Conservation (phyloP, 2,329 filamentous ascomycete genomes). For the Aspergillus quadrilineatus region DNA sequence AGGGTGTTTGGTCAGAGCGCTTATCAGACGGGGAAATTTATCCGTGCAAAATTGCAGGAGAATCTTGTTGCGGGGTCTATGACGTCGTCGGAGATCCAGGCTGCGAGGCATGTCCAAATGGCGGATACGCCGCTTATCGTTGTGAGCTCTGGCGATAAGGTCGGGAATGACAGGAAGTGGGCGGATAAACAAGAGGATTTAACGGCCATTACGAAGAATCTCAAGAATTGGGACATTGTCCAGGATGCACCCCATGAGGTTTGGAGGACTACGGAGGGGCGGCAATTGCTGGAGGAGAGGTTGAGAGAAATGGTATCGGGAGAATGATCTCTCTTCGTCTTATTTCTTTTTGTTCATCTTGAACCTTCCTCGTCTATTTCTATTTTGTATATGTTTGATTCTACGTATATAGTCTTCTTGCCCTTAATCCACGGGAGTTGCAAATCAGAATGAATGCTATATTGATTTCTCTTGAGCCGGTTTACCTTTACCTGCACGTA, state of each 20-base stretch:
- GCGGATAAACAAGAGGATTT: conserved; percentile 81
- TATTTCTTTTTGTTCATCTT: too few relatives aligned
- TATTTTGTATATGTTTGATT: too few relatives aligned
- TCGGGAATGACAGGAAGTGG: conserved; percentile 70
- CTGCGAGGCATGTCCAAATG: conserved; percentile 75
- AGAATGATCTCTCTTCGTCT: not conserved
- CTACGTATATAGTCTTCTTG: too few relatives aligned
- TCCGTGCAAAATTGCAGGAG: conserved; percentile 92
- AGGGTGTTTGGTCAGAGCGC: conserved; percentile 78
- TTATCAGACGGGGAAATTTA: conserved; percentile 76
- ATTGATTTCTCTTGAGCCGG: too few relatives aligned
- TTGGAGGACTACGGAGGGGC: conserved; percentile 73
- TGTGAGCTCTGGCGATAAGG: conserved; percentile 74
- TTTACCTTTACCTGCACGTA: too few relatives aligned
- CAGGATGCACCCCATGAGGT: conserved; percentile 81
- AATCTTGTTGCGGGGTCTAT: conserved; percentile 82
- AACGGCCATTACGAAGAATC: conserved; percentile 73
- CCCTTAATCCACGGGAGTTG: too few relatives aligned
- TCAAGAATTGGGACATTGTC: conserved; percentile 83
- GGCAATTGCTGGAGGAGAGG: conserved; percentile 74
- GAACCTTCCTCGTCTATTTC: too few relatives aligned
- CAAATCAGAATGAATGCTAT: too few relatives aligned
- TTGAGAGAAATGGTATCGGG: conserved; percentile 64
- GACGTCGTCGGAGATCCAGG: conserved; percentile 76
- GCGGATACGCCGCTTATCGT: conserved; percentile 73